Evolutionary conservation across 768 basidiomycete species (phyloP).

Genomic region (Clathrus columnatus): DNA sequence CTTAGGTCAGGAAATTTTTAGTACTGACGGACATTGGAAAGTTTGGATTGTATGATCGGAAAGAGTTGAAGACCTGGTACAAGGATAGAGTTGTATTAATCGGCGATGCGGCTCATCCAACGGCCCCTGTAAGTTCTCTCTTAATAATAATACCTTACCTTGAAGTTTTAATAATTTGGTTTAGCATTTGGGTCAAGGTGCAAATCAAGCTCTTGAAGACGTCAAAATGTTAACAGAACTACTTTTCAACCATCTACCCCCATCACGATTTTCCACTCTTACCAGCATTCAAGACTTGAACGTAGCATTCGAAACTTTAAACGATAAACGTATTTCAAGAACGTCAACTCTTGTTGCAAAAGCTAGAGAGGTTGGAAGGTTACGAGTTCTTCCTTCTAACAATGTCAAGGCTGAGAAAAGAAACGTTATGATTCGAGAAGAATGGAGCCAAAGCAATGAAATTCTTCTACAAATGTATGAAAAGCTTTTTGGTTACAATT

Average conservation of each 20-base stretch:
- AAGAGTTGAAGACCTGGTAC: slow-evolving; percentile 33
- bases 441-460: background rate
- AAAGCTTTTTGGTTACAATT: background rate
- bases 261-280: slow-evolving; percentile 5
- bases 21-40: slow-evolving; percentile 9
- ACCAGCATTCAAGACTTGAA: slow-evolving; percentile 20
- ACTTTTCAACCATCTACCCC: slow-evolving; percentile 25
- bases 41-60: slow-evolving; percentile 38
- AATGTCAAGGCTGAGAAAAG: background rate
- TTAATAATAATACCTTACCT: background rate
- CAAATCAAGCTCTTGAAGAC: slow-evolving; percentile 39
- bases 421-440: background rate
- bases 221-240: slow-evolving; percentile 28
- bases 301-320: slow-evolving; percentile 26
- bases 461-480: slow-evolving; percentile 3
- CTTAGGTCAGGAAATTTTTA: background rate
- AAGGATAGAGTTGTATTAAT: slow-evolving; percentile 33
- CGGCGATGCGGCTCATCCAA: slow-evolving; percentile 40
- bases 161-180: background rate
- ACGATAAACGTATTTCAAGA: slow-evolving; percentile 27
- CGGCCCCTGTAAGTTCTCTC: slow-evolving; percentile 30
- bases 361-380: slow-evolving; percentile 1
- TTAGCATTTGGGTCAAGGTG: slow-evolving; percentile 40
- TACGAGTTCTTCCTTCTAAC: slow-evolving; percentile 2
- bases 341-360: slow-evolving; percentile 26